A percentile compares a stretch with the other conserved stretches of the same genome.
phyloP scores from a whole-genome alignment of 139 green algal genomes.

The Deuterostichococcus epilithicus region DNA sequence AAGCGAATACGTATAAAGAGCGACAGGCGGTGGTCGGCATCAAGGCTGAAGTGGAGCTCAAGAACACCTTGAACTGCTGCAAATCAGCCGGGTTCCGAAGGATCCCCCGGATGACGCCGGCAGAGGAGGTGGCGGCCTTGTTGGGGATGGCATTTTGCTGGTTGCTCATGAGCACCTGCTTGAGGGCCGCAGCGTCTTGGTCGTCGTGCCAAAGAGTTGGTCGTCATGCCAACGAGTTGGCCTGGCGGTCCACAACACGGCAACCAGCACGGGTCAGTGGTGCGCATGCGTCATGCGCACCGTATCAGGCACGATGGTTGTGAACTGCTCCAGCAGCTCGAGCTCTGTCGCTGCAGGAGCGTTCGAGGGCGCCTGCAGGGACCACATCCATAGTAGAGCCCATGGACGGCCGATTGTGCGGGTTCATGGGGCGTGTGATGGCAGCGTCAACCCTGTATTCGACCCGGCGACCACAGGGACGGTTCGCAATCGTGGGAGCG shows the following conservation, averaged over 20 bases:
- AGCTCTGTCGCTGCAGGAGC: constrained; percentile 47
- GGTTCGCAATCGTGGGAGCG: too few species aligned
- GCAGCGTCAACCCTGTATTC: too few species aligned
- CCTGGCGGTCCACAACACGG: neutral
- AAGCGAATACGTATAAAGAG: neutral
- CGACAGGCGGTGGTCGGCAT: neutral
- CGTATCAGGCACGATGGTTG: constrained; percentile 58
- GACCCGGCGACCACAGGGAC: too few species aligned
- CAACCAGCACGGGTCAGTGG: neutral
- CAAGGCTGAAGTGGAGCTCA: too few species aligned
- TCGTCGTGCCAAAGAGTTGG: neutral
- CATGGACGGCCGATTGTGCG: too few species aligned
- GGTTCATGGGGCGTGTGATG: too few species aligned
- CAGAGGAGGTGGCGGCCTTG: constrained; percentile 56
- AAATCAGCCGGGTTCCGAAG: constrained; percentile 29
- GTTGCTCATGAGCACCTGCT: constrained; percentile 55
- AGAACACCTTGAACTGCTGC: constrained; percentile 24
- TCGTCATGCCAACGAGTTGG: neutral
- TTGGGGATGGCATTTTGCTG: constrained; percentile 32
- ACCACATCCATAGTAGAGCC: too few species aligned
- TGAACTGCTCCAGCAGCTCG: constrained; percentile 33
- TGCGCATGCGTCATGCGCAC: constrained; percentile 22
- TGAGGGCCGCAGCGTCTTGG: neutral
- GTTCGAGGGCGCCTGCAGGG: constrained; percentile 8
- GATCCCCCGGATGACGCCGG: constrained; percentile 44